Conservation (phyloP, 179 eudicot genomes). For the Drosera spatulata region DNA sequence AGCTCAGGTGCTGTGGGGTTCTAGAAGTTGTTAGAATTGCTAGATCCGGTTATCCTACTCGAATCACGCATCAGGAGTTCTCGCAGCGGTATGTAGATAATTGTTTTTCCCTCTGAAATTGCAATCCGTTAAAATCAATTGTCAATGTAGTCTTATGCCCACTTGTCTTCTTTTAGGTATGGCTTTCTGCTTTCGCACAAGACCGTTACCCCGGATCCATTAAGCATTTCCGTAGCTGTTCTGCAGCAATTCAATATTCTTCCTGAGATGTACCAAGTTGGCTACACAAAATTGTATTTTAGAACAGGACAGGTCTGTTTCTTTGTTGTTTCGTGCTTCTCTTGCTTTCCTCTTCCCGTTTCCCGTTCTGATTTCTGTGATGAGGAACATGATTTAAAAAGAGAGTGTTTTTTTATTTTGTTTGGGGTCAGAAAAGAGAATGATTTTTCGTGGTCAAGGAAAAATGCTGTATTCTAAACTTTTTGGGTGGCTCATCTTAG, state of each 20-base stretch:
- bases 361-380: too few species aligned
- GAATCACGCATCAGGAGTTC: conserved; percentile 92
- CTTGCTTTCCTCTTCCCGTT: too few species aligned
- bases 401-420: too few species aligned
- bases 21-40: conserved; percentile 97
- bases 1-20: conserved; percentile 94
- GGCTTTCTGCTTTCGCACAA: conserved; percentile 83
- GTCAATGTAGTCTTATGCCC: neutral
- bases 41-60: conserved; percentile 90
- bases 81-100: conserved; percentile 56
- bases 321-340: too few species aligned
- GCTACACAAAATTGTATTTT: conserved; percentile 90
- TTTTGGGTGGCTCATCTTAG: too few species aligned
- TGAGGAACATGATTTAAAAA: too few species aligned
- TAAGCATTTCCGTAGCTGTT: conserved; percentile 90
- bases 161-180: conserved; percentile 41
- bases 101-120: too few species aligned
- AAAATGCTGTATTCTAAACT: too few species aligned
- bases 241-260: conserved; percentile 90
- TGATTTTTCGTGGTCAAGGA: too few species aligned
- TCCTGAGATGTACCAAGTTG: conserved; percentile 99
- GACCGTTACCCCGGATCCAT: conserved; percentile 74
- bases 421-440: too few species aligned
- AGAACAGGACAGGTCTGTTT: conserved; percentile 84
- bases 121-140: too few species aligned